These are phyloP conservation scores for Chalciporus pseudorubinellus DNA, from an alignment of 768 basidiomycete genomes.

Conservation along the genomic window DNA sequence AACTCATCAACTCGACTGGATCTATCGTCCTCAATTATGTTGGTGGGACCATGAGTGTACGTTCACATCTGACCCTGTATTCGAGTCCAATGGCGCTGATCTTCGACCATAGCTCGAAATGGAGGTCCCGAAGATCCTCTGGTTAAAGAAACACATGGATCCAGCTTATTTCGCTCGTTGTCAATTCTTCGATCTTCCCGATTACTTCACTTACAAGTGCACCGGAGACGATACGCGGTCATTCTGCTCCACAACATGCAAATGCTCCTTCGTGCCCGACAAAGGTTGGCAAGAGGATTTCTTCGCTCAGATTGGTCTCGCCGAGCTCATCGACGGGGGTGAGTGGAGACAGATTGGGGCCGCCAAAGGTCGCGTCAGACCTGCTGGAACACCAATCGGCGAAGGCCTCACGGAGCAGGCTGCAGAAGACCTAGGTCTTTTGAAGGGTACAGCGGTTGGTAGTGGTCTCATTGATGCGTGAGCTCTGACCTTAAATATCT, in stretches of 20 bases:
- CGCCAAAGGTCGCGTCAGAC: slow-evolving; percentile 59
- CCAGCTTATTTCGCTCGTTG: slow-evolving; percentile 65
- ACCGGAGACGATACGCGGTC: slow-evolving; percentile 74
- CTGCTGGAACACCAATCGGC: slow-evolving; percentile 84
- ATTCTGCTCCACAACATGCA: slow-evolving; percentile 92
- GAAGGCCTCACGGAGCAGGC: slow-evolving; percentile 73
- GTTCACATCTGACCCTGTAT: slow-evolving; percentile 15
- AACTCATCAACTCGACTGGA: slow-evolving; percentile 80
- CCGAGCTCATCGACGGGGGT: slow-evolving; percentile 60
- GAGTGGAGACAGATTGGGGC: slow-evolving; percentile 74
- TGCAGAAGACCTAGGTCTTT: slow-evolving; percentile 81
- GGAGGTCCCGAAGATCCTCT: slow-evolving; percentile 97
- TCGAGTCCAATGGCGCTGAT: slow-evolving; percentile 2
- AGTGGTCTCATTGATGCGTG: slow-evolving; percentile 95
- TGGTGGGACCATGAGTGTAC: slow-evolving; percentile 92
- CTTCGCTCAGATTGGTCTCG: slow-evolving; percentile 81
- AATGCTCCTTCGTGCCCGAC: slow-evolving; percentile 87
- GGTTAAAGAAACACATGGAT: slow-evolving; percentile 90
- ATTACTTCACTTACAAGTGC: slow-evolving; percentile 91
- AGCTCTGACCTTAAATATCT: slow-evolving; percentile 22
- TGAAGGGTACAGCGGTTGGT: slow-evolving; percentile 87
- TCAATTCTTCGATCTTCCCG: slow-evolving; percentile 91
- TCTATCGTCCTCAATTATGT: slow-evolving; percentile 91
- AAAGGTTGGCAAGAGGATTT: slow-evolving; percentile 90
- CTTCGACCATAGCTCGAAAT: slow-evolving; percentile 73